phyloP scores from a whole-genome alignment of 768 basidiomycete species.

The Omphalotus guepiniiformis region DNA sequence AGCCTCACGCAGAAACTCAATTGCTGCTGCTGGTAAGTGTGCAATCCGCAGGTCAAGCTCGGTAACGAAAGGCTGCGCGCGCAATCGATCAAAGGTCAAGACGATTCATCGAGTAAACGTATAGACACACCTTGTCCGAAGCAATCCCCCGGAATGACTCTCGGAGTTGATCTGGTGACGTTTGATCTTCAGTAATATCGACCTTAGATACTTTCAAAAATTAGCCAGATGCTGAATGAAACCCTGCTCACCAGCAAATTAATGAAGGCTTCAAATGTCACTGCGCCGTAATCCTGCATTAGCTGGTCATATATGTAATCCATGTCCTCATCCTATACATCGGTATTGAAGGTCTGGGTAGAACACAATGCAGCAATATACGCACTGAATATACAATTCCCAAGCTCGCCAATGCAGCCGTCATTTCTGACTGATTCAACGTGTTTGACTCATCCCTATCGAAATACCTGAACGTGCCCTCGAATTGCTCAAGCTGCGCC shows the following conservation, averaged over 20 bases:
- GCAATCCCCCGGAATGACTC: slow-evolving; percentile 94
- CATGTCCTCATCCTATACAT: slow-evolving; percentile 76
- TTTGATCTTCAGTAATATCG: slow-evolving; percentile 94
- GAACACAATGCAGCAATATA: background rate
- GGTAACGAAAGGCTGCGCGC: slow-evolving; percentile 83
- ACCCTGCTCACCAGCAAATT: slow-evolving; percentile 71
- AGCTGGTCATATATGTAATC: slow-evolving; percentile 79
- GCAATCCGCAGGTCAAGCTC: slow-evolving; percentile 89
- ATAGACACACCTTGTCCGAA: slow-evolving; percentile 66
- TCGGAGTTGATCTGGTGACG: slow-evolving; percentile 85
- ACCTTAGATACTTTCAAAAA: slow-evolving; percentile 47
- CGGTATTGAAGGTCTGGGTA: background rate
- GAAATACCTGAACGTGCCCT: slow-evolving; percentile 96
- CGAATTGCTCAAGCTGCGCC: slow-evolving; percentile 93
- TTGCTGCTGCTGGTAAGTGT: slow-evolving; percentile 66
- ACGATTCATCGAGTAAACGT: background rate
- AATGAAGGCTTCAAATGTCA: slow-evolving; percentile 92
- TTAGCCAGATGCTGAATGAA: background rate
- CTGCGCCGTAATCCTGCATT: slow-evolving; percentile 75
- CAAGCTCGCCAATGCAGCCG: slow-evolving; percentile 90
- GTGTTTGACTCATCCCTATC: slow-evolving; percentile 92
- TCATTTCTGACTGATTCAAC: slow-evolving; percentile 78
- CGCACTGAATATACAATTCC: slow-evolving; percentile 88
- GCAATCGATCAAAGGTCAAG: slow-evolving; percentile 7
- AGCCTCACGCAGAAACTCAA: slow-evolving; percentile 78